Base-by-base conservation (phyloP, 805 yeast species). In the Zygosaccharomyces bailii region DNA sequence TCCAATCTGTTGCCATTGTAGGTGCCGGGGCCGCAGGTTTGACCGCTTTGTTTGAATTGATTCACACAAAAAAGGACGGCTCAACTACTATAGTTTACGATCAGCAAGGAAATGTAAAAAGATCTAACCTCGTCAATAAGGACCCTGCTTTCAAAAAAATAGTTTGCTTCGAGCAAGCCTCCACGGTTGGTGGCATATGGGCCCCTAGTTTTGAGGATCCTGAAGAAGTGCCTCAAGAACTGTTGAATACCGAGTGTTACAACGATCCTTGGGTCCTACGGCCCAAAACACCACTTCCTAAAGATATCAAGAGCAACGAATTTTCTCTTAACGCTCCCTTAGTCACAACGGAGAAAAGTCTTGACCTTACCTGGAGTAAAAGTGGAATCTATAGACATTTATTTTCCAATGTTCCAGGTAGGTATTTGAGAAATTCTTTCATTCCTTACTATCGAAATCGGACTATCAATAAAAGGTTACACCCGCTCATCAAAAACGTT, bases 171-270 rank as follows among this genome's bases (percentile, higher is more conserved):
- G 79, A 74, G 50, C 74, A 69, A 48, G 68, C 66, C 35, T 25
- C 48, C 5, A 56, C 50, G 16, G 56, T 73, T 24, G 79, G 78
- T 13, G 79, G 78, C 1, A 65, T 71, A 4, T 73, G 78, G 77
- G 48, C 55, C 14, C 44, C 56, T 21, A 51, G 50, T 27, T 53
- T 46, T 47, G 55, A 53, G 5, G 38, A 34, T 7, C 52, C 55
- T 5, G 57, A 51, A 10, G 29, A 42, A 17, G 55, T 63, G 4
- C 51, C 58, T 10, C 65, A 63, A 34, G 58, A 58, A 4, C 21
- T 63, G 2, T 48, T 65, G 13, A 61, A 66, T 18, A 49, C 66
- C 2, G 64, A 64, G 6, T 50, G 52, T 5, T 66, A 67, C 45
- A 46, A 65, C 35, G 54, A 61, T 24, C 78, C 78, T 0, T 54